Conservation (phyloP, 2,329 filamentous ascomycete genomes). For the Colletotrichum australisinense region DNA sequence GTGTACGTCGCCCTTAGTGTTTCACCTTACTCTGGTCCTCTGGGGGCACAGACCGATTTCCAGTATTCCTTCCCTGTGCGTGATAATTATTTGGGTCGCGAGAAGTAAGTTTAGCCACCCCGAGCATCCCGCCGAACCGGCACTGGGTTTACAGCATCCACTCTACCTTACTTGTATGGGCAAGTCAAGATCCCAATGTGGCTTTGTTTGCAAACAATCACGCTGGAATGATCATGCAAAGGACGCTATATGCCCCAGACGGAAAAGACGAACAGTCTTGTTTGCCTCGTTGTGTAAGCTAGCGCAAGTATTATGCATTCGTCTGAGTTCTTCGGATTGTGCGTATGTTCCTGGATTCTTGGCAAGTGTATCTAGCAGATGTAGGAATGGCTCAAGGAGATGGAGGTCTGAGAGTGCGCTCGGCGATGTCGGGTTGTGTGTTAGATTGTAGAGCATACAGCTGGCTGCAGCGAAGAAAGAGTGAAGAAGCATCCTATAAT, state of each 20-base stretch:
- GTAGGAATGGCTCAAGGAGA: conserved; percentile 9
- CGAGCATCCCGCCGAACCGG: neutral
- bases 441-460: conserved; percentile 29
- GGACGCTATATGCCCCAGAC: neutral
- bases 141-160: neutral
- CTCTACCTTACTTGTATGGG: too few relatives aligned
- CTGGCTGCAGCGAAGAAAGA: conserved; percentile 36
- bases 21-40: neutral
- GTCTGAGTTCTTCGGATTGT: conserved; percentile 3
- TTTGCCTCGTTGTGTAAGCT: neutral
- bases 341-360: neutral
- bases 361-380: neutral
- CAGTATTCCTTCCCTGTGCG: neutral
- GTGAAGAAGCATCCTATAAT: conserved; percentile 36
- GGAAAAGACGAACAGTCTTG: neutral
- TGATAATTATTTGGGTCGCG: neutral
- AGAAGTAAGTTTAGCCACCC: neutral
- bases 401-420: conserved; percentile 26
- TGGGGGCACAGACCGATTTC: neutral
- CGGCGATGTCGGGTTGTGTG: conserved; percentile 22
- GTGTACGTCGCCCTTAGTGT: neutral
- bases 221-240: neutral
- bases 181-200: neutral
- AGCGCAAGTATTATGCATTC: neutral
- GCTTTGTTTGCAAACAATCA: neutral